These are phyloP conservation scores for Ulota crispa DNA, from an alignment of 225 moss, liverwort and hornwort species.

Conservation along the genomic window DNA sequence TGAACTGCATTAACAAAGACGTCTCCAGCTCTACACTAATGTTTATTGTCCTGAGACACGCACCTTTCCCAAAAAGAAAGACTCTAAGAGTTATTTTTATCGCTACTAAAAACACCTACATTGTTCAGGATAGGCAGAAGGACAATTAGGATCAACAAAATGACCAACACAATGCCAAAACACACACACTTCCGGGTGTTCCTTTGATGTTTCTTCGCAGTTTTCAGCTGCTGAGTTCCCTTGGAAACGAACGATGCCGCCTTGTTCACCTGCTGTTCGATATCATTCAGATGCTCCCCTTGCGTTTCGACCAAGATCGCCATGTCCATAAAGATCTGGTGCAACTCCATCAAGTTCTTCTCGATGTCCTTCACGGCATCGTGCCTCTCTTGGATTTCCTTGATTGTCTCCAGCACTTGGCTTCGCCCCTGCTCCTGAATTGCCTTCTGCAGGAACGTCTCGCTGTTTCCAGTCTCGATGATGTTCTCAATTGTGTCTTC, in stretches of 20 bases:
- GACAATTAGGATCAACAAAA: slow-evolving; percentile 35
- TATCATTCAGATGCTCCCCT: slow-evolving; percentile 51
- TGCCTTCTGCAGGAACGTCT: slow-evolving; percentile 46
- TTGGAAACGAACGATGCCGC: slow-evolving; percentile 34
- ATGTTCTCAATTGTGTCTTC: slow-evolving; percentile 47
- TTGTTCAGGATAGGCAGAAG: slow-evolving; percentile 29
- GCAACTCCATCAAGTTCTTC: slow-evolving; percentile 41
- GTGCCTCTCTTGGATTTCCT: slow-evolving; percentile 52
- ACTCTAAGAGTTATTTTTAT: not conserved
- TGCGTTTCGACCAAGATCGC: slow-evolving; percentile 46
- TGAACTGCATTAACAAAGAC: not conserved
- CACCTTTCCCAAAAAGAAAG: not conserved
- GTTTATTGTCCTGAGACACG: not conserved
- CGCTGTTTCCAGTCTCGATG: slow-evolving; percentile 51
- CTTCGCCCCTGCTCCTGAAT: slow-evolving; percentile 56
- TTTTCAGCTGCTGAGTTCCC: slow-evolving; percentile 23
- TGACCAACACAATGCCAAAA: slow-evolving; percentile 22
- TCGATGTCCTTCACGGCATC: slow-evolving; percentile 61
- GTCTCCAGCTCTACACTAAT: not conserved
- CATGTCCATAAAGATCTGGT: slow-evolving; percentile 59
- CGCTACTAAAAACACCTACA: slow-evolving; percentile 13
- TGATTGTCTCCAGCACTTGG: slow-evolving; percentile 46
- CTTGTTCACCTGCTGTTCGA: slow-evolving; percentile 43
- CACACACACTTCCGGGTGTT: slow-evolving; percentile 41
- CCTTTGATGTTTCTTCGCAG: slow-evolving; percentile 38